Conservation (phyloP, 345 rosid genomes). For the Eucalyptus decipiens region DNA sequence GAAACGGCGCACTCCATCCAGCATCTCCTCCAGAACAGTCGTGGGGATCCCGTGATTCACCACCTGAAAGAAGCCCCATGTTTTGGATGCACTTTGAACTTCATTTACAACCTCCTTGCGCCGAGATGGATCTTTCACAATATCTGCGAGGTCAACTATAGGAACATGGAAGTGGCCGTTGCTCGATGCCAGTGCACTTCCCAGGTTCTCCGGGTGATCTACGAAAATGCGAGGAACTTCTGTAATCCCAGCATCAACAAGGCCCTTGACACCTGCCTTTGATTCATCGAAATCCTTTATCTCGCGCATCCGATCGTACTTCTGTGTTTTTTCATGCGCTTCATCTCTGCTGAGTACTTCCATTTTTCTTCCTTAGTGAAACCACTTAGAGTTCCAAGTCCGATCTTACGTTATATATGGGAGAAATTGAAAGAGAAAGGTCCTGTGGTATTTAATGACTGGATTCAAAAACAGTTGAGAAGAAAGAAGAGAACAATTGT, state of each 20-base stretch:
- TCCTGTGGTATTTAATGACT: background rate
- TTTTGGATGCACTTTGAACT: slow-evolving; percentile 13
- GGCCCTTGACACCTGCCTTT: background rate
- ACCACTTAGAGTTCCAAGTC: background rate
- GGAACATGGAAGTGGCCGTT: slow-evolving; percentile 1
- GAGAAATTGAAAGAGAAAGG: background rate
- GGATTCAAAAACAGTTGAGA: background rate
- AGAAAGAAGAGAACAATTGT: background rate
- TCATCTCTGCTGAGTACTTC: background rate
- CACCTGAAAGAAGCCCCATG: slow-evolving; percentile 35
- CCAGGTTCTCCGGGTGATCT: background rate
- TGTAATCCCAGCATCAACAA: background rate
- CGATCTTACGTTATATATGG: background rate
- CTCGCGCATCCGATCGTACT: background rate
- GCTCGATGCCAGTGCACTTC: background rate
- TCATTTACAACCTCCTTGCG: no score
- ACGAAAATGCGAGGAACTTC: background rate
- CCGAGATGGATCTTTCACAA: background rate
- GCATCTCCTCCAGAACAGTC: slow-evolving; percentile 4
- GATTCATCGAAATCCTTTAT: background rate
- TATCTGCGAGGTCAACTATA: slow-evolving; percentile 10
- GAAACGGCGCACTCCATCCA: slow-evolving; percentile 18
- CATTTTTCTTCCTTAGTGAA: background rate
- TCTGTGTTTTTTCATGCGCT: background rate
- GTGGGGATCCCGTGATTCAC: slow-evolving; percentile 22